Conservation (phyloP, 2,329 filamentous ascomycete species). For the Aureobasidium mangrovei region DNA sequence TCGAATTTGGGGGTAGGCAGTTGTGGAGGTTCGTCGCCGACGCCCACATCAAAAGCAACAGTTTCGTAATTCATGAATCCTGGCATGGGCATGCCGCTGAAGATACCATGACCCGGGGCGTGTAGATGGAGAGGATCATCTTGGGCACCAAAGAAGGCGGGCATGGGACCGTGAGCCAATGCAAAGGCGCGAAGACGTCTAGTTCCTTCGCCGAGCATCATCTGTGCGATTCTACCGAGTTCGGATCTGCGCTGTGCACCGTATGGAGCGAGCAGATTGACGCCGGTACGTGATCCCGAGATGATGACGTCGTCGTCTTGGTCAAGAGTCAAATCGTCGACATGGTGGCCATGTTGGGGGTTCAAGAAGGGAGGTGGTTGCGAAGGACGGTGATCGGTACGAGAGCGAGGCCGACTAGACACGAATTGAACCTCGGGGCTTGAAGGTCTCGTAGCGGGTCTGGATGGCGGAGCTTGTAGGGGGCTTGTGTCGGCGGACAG, state of each 20-base stretch:
- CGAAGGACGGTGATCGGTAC: slow-evolving; percentile 10
- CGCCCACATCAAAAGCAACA: slow-evolving; percentile 37
- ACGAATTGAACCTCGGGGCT: slow-evolving; percentile 43
- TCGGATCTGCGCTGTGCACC: not conserved
- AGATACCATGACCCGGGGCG: not conserved
- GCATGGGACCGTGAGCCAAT: not conserved
- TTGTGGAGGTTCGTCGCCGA: slow-evolving; percentile 21
- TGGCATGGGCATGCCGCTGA: slow-evolving; percentile 11
- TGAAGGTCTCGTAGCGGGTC: slow-evolving; percentile 23
- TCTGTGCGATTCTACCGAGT: not conserved
- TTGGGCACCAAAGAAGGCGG: not conserved
- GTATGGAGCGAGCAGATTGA: not conserved
- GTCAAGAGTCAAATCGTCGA: slow-evolving; percentile 28
- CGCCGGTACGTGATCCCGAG: not conserved
- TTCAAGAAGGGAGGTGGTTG: slow-evolving; percentile 14
- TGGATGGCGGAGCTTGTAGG: slow-evolving; percentile 16
- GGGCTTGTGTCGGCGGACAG: slow-evolving; percentile 20
- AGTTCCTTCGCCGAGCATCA: not conserved
- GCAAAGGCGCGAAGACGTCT: not conserved
- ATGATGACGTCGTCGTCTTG: slow-evolving; percentile 27
- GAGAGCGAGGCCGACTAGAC: slow-evolving; percentile 18
- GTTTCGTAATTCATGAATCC: slow-evolving; percentile 30
- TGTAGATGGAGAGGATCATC: not conserved
- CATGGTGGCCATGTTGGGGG: slow-evolving; percentile 14
- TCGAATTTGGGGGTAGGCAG: slow-evolving; percentile 45